phyloP scores from a whole-genome alignment of 345 rosid species.

The Pistacia integerrima region DNA sequence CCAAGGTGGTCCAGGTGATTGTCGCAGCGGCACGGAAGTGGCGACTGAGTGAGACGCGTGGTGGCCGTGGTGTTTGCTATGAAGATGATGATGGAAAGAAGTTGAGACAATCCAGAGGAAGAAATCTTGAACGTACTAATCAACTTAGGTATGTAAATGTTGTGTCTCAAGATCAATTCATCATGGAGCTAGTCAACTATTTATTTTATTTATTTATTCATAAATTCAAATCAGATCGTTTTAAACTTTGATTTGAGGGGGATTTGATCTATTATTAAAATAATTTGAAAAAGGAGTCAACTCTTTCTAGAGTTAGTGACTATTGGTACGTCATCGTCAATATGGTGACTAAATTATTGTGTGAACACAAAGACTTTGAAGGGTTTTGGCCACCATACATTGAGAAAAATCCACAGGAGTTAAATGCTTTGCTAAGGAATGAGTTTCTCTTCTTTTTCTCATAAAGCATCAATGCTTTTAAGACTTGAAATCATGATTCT shows the following conservation, averaged over 20 bases:
- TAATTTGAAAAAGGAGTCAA: too few species aligned
- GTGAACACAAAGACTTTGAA: neutral
- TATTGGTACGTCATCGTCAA: too few species aligned
- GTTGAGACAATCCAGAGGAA: constrained; percentile 15
- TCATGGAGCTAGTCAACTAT: neutral
- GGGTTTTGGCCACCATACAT: neutral
- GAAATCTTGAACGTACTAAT: constrained; percentile 43
- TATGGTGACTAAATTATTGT: neutral
- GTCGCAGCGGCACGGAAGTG: constrained; percentile 68
- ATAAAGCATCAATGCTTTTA: neutral
- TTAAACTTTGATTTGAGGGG: too few species aligned
- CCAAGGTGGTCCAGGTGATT: constrained; percentile 64
- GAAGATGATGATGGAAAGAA: constrained; percentile 21
- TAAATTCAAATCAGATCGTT: too few species aligned
- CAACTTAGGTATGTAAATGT: constrained; percentile 57
- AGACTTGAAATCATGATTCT: neutral
- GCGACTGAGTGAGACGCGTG: constrained; percentile 42
- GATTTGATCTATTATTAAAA: too few species aligned
- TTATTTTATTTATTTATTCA: too few species aligned
- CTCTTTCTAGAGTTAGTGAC: too few species aligned
- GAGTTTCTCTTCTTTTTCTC: neutral
- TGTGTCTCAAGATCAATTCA: neutral
- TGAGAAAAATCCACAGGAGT: constrained; percentile 1
- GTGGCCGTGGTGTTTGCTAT: constrained; percentile 25
- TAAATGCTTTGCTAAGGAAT: neutral